Percentiles rank a stretch among this genome's conserved stretches.
Conservation (phyloP, 2,329 filamentous ascomycete species). For the Eutypella sp. region DNA sequence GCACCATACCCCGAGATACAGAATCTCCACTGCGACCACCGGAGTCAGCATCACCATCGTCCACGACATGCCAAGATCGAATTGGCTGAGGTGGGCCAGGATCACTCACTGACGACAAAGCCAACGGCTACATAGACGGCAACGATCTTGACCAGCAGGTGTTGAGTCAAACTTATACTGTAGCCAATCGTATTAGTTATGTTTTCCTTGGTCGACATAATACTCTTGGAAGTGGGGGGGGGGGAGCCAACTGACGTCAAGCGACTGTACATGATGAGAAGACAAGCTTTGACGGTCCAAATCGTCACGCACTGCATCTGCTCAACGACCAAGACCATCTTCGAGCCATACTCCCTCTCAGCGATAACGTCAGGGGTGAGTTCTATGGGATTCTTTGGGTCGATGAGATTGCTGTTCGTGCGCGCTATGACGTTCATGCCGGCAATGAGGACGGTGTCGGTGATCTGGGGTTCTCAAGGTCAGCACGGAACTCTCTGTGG, state of each 20-base stretch:
- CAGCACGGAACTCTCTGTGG: slow-evolving; percentile 2
- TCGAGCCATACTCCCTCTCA: slow-evolving; percentile 47
- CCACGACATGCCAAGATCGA: background rate
- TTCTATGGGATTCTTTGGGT: slow-evolving; percentile 35
- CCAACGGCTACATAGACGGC: slow-evolving; percentile 42
- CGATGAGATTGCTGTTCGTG: slow-evolving; percentile 57
- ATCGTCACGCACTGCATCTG: slow-evolving; percentile 56
- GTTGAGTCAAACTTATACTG: slow-evolving; percentile 42
- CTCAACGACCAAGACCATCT: slow-evolving; percentile 58
- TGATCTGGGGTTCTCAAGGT: slow-evolving; percentile 25
- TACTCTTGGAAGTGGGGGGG: background rate
- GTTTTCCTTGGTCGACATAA: background rate
- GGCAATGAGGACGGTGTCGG: slow-evolving; percentile 51
- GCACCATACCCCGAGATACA: slow-evolving; percentile 49
- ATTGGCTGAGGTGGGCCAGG: too few species aligned
- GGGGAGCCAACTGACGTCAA: slow-evolving; percentile 42
- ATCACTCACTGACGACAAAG: slow-evolving; percentile 34
- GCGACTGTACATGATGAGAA: slow-evolving; percentile 53
- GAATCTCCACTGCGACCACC: slow-evolving; percentile 34
- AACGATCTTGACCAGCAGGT: slow-evolving; percentile 43
- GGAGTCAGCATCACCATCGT: background rate
- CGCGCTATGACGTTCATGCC: slow-evolving; percentile 49
- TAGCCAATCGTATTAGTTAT: background rate
- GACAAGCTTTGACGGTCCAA: slow-evolving; percentile 52
- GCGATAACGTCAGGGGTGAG: slow-evolving; percentile 41